These are phyloP conservation scores for Xylaria sp. DNA, from an alignment of 2,329 filamentous ascomycete species.

Conservation along the genomic window DNA sequence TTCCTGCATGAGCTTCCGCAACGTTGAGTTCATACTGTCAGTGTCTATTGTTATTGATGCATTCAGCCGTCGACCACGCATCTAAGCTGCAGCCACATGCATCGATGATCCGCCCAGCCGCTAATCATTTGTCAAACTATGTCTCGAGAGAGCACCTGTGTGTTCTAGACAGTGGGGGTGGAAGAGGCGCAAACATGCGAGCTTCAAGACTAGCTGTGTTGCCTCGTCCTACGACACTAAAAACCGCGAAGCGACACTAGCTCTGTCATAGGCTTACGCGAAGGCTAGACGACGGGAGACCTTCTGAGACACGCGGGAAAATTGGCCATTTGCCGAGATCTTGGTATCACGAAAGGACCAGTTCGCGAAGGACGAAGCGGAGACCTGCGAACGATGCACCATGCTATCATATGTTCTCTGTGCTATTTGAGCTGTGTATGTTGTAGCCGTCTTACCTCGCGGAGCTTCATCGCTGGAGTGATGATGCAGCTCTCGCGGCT, in stretches of 20 bases:
- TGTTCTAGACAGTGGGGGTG: conserved; percentile 21
- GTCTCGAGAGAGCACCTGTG: conserved; percentile 12
- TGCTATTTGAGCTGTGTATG: conserved; percentile 42
- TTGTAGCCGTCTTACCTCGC: conserved; percentile 23
- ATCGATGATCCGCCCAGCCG: conserved; percentile 1
- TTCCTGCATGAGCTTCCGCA: conserved; percentile 20
- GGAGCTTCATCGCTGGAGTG: conserved; percentile 1
- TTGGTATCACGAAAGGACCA: conserved; percentile 41
- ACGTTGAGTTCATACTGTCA: neutral
- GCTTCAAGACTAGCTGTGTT: conserved; percentile 37
- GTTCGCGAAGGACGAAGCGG: conserved; percentile 41
- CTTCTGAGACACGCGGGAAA: conserved; percentile 48
- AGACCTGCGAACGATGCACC: conserved; percentile 33
- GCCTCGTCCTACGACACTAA: conserved; percentile 38
- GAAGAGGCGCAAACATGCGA: conserved; percentile 42
- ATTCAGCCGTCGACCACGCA: conserved; percentile 17
- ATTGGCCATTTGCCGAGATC: conserved; percentile 48
- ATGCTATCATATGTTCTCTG: conserved; percentile 44
- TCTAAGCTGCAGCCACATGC: conserved; percentile 16
- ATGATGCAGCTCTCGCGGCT: conserved; percentile 11
- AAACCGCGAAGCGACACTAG: conserved; percentile 35
- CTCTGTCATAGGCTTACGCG: conserved; percentile 32
- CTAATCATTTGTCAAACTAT: conserved; percentile 9
- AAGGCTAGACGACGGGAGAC: conserved; percentile 40
- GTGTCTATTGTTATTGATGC: conserved; percentile 3